Evolutionary conservation across 257 asterid species (phyloP).

Genomic region (Nemophila menziesii): DNA sequence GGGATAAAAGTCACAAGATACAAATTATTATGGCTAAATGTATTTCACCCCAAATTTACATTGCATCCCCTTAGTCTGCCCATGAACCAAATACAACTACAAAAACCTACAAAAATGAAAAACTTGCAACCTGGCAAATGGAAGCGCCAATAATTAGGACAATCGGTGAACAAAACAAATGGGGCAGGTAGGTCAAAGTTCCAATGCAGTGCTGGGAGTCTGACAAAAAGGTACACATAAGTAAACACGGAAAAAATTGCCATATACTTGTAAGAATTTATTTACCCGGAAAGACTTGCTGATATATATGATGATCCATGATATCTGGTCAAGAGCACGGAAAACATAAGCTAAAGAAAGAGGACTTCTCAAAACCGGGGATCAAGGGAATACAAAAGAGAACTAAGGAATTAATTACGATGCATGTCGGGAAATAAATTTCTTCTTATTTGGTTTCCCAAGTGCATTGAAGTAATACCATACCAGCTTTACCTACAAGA

Average conservation of each 20-base stretch:
- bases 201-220: constrained; percentile 85
- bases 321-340: constrained; percentile 43
- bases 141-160: constrained; percentile 98
- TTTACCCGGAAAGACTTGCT: constrained; percentile 93
- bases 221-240: constrained; percentile 13
- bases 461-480: constrained; percentile 97
- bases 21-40: too few species aligned
- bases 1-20: too few species aligned
- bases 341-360: background rate
- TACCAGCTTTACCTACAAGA: constrained; percentile 74
- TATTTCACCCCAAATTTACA: too few species aligned
- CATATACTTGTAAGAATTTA: background rate
- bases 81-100: too few species aligned
- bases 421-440: constrained; percentile 82
- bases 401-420: constrained; percentile 36
- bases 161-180: constrained; percentile 77
- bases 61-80: too few species aligned
- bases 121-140: constrained; percentile 65
- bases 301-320: constrained; percentile 87
- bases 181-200: constrained; percentile 90
- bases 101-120: background rate
- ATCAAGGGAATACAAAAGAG: background rate
- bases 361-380: too few species aligned
- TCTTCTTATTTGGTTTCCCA: constrained; percentile 91
- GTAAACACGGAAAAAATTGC: constrained; percentile 7